Percentiles rank a stretch among this genome's conserved stretches.
Conservation (phyloP, 148 eudicot genomes). For the Polygonum maritimum region DNA sequence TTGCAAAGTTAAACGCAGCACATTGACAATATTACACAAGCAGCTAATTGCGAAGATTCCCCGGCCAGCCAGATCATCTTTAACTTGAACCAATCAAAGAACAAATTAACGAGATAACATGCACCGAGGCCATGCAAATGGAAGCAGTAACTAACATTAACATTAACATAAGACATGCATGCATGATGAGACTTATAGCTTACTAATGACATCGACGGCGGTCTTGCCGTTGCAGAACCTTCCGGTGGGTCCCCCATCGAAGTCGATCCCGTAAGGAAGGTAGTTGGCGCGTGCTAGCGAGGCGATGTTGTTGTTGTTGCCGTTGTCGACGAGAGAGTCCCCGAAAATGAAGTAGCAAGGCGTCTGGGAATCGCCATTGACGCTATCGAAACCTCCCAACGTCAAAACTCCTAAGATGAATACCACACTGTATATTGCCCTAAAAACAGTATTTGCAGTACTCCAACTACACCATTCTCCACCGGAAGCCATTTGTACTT, state of each 20-base stretch:
- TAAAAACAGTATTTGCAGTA: neutral
- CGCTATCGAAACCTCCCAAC: neutral
- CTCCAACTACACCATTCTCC: neutral
- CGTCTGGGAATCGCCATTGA: conserved; percentile 42
- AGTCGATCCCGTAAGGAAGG: conserved; percentile 81
- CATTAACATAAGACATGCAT: neutral
- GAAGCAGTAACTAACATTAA: no score
- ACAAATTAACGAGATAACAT: neutral
- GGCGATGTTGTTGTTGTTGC: conserved; percentile 61
- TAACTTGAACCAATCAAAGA: no score
- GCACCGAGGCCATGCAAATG: neutral
- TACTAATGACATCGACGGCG: conserved; percentile 66
- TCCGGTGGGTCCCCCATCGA: conserved; percentile 65
- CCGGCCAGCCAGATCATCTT: no score
- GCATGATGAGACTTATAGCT: conserved; percentile 6
- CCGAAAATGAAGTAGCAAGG: conserved; percentile 84
- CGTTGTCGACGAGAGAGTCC: conserved; percentile 85
- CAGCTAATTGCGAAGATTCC: neutral
- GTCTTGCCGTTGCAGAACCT: conserved; percentile 77
- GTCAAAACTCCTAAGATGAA: neutral
- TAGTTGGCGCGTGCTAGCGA: conserved; percentile 77
- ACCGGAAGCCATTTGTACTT: neutral
- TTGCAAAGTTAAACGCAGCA: neutral
- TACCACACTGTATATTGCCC: neutral
- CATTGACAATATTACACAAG: neutral